phyloP scores from a whole-genome alignment of 768 basidiomycete genomes.

The Omphalotus guepiniiformis region DNA sequence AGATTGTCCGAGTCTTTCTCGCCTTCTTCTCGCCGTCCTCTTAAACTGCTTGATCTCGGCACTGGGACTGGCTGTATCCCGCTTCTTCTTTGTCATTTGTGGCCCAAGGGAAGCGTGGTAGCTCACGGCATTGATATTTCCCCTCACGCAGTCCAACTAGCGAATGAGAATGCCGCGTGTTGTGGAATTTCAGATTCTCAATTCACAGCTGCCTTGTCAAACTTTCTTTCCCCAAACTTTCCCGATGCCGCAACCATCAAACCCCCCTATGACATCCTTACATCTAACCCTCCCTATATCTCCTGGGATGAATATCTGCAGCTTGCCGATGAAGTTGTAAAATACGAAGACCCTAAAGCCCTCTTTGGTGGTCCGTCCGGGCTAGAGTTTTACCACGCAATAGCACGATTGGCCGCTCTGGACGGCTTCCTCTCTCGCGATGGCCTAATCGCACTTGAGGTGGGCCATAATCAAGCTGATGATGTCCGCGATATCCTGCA shows the following conservation, averaged over 20 bases:
- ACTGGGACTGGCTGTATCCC: slow-evolving; percentile 94
- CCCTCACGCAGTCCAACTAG: slow-evolving; percentile 49
- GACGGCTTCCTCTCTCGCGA: slow-evolving; percentile 46
- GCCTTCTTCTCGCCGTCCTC: slow-evolving; percentile 29
- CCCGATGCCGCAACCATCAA: slow-evolving; percentile 21
- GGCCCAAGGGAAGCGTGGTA: slow-evolving; percentile 48
- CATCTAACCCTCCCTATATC: slow-evolving; percentile 88
- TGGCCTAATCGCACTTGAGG: slow-evolving; percentile 71
- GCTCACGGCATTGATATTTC: slow-evolving; percentile 71
- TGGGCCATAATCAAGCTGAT: slow-evolving; percentile 69
- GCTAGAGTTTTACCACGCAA: slow-evolving; percentile 67
- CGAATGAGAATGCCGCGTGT: slow-evolving; percentile 43
- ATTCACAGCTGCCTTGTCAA: slow-evolving; percentile 32
- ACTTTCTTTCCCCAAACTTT: slow-evolving; percentile 46
- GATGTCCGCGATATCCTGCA: slow-evolving; percentile 58
- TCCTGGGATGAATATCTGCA: slow-evolving; percentile 55
- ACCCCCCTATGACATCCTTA: slow-evolving; percentile 70
- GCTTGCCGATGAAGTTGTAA: slow-evolving; percentile 65
- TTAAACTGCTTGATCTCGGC: slow-evolving; percentile 76
- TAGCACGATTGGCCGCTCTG: slow-evolving; percentile 54
- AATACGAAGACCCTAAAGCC: slow-evolving; percentile 79
- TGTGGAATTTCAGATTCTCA: slow-evolving; percentile 33
- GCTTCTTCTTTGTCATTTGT: slow-evolving; percentile 69
- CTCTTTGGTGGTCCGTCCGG: slow-evolving; percentile 69
- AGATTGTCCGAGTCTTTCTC: slow-evolving; percentile 49